Evolutionary conservation across 345 rosid species (phyloP), one percentile per base, ranked within the genome.

Genomic region (Streptanthus diversifolius): DNA sequence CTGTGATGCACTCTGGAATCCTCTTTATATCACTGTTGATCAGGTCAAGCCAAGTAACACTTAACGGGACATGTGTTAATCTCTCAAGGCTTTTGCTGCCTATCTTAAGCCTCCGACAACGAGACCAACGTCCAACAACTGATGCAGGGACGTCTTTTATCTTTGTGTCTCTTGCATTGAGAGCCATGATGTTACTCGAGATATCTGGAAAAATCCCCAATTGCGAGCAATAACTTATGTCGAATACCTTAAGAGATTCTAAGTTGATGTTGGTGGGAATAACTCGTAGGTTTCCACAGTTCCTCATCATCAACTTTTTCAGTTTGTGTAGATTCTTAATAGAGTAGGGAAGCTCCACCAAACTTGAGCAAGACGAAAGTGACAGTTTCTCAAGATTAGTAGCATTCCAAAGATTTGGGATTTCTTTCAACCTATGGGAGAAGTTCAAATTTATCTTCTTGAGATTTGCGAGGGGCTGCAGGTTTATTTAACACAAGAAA

Each of bases 321-420:
- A 82, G 74, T 53, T 70, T 66, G 10, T 69, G 51, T 30, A 71
- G 72, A 37, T 56, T 49, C 9, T 3, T 1, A 18, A 79, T 39
- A 5, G 71, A 68, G 1, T 63, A 74, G 0, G 71, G 71, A 68
- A 76, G 48, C 37, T 72, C 49, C 55, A 47, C 66, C 39, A 80
- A 63, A 14, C 70, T 72, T 12, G 1, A 0, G 68, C 86, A 55
- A 8, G 40, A 81, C 0, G 0, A 0, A 33, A 83, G 70, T 8
- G 1, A 0, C 35, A 76, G 10, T 8, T 13, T 62, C 61, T 67
- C 21, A 27, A 83, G 68, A 3, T 18, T 77, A 8, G 36, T 30
- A 11, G 80, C 77, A 1, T 58, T 3, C 3, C 73, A 78, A 17
- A 76, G 69, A 53, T 81, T 40, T 36, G 81, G 75, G 48, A 78